A percentile compares a stretch with the other conserved stretches of the same genome.
Evolutionary conservation across 1,284 basidiomycete species (phyloP).

Genomic region (Bondarzewia mesenterica): DNA sequence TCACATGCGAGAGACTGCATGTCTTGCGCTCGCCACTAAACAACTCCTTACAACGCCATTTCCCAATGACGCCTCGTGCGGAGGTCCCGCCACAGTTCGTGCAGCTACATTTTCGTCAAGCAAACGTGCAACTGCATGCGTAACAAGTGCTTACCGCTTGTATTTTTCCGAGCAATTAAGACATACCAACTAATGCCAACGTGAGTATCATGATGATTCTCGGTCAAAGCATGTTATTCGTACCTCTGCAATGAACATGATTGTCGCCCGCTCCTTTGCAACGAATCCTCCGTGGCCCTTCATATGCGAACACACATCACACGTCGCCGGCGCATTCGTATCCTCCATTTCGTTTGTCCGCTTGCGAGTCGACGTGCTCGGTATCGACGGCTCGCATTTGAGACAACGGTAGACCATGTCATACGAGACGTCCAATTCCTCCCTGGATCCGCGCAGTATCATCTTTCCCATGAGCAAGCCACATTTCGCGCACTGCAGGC

Average conservation of each 20-base stretch:
- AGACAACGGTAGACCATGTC: background rate
- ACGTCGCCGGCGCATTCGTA: background rate
- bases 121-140: too few species aligned
- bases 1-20: slow-evolving; percentile 1
- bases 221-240: background rate
- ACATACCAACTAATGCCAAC: background rate
- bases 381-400: background rate
- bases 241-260: slow-evolving; percentile 3
- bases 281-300: slow-evolving; percentile 2
- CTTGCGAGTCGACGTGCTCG: background rate
- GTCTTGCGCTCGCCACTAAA: slow-evolving; percentile 3
- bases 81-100: slow-evolving; percentile 4
- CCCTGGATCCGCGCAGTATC: background rate
- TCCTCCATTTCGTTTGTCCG: slow-evolving; percentile 1
- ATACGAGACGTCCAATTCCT: background rate
- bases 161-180: slow-evolving; percentile 3
- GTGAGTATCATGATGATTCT: background rate
- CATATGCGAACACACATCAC: slow-evolving; percentile 1
- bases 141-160: too few species aligned
- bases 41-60: slow-evolving; percentile 3
- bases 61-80: slow-evolving; percentile 1
- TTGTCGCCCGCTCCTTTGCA: background rate
- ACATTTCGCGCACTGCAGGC: background rate
- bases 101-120: background rate
- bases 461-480: background rate